Percentiles rank a stretch among this genome's conserved stretches.
phyloP scores from a whole-genome alignment of 495 filamentous ascomycete genomes.

The Xylaria castorea region DNA sequence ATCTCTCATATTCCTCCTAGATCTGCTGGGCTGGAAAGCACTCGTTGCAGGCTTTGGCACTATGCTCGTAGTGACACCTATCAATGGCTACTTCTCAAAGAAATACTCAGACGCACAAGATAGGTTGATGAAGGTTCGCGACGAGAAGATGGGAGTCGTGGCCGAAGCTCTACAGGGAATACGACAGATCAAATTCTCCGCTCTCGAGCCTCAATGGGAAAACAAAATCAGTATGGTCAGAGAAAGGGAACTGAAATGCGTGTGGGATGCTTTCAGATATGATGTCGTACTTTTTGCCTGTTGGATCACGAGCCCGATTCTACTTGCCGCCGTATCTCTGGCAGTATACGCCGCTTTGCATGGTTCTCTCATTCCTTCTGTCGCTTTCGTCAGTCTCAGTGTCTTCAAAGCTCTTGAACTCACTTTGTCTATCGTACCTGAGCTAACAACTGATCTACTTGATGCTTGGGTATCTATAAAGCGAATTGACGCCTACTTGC shows the following conservation, averaged over 20 bases:
- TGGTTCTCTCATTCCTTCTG: constrained; percentile 69
- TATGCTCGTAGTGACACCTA: constrained; percentile 67
- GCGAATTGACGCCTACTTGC: constrained; percentile 76
- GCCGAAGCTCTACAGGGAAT: constrained; percentile 85
- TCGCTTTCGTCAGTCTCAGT: constrained; percentile 81
- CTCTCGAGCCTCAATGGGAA: constrained; percentile 81
- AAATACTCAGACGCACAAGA: constrained; percentile 71
- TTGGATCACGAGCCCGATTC: constrained; percentile 78
- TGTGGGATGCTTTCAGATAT: constrained; percentile 69
- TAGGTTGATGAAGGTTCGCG: constrained; percentile 77
- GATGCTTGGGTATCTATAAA: constrained; percentile 78
- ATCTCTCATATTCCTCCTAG: constrained; percentile 68
- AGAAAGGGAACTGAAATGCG: constrained; percentile 66
- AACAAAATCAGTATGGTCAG: constrained; percentile 70
- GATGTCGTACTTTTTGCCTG: constrained; percentile 64
- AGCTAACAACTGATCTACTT: constrained; percentile 70
- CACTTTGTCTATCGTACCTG: constrained; percentile 72
- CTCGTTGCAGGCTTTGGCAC: constrained; percentile 71
- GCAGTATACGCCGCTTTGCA: constrained; percentile 69
- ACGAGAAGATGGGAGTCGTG: constrained; percentile 78
- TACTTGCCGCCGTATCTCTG: constrained; percentile 74
- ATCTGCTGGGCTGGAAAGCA: constrained; percentile 75
- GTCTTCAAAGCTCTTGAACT: constrained; percentile 76
- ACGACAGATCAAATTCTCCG: constrained; percentile 88
- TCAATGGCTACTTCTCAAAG: constrained; percentile 74